Evolutionary conservation across 495 filamentous ascomycete species (phyloP).

Genomic region (Xylaria intraflava): DNA sequence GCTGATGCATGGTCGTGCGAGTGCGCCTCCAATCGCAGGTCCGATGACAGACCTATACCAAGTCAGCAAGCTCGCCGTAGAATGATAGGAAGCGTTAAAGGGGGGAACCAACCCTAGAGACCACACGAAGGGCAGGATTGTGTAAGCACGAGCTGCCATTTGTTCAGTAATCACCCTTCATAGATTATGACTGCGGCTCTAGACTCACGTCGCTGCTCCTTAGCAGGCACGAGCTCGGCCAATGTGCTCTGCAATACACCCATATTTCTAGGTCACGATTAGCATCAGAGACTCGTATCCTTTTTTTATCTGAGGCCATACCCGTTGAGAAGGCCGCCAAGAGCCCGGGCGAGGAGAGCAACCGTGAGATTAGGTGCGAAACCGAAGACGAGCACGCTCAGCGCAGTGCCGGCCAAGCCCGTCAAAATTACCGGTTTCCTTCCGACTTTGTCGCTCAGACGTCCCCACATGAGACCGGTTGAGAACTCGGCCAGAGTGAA

Average conservation of each 20-base stretch:
- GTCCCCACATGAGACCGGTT: conserved; percentile 84
- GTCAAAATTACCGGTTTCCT: conserved; percentile 87
- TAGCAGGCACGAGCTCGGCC: conserved; percentile 82
- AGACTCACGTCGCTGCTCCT: conserved; percentile 77
- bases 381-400: conserved; percentile 92
- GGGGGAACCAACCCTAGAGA: conserved; percentile 64
- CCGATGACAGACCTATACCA: conserved; percentile 66
- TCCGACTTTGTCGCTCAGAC: conserved; percentile 85
- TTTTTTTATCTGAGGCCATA: conserved; percentile 32
- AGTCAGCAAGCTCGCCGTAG: background rate
- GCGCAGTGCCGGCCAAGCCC: conserved; percentile 78
- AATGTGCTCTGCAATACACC: conserved; percentile 94
- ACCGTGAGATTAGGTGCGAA: conserved; percentile 79
- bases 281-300: conserved; percentile 1
- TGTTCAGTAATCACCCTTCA: conserved; percentile 19
- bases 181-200: background rate
- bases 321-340: conserved; percentile 92
- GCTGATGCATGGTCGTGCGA: conserved; percentile 77
- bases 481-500: conserved; percentile 96
- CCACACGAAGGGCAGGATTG: conserved; percentile 98
- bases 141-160: conserved; percentile 69
- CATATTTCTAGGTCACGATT: conserved; percentile 56
- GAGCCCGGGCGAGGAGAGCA: conserved; percentile 77
- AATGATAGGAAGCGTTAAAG: background rate
- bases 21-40: conserved; percentile 78